Base-by-base conservation (phyloP, 108 stramenopile species). In the Nitzschia sp. region DNA sequence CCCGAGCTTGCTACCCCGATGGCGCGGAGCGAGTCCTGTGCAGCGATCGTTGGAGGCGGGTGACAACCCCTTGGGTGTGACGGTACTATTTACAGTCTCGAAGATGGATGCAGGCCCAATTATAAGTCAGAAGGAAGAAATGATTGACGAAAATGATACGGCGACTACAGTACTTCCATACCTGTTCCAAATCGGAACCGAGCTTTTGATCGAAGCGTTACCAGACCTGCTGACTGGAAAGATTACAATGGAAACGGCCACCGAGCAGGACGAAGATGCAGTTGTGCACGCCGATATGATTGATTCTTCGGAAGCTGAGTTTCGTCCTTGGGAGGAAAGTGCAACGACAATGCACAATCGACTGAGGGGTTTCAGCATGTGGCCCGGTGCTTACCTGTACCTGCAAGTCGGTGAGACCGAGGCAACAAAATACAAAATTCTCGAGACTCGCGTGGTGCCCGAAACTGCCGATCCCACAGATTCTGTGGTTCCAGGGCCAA, bases 21-120 rank as follows among this genome's bases (percentile, higher is more conserved):
- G 95, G 86, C 82, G 98, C 21, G 98, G 98, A 13, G 95, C 98
- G 21, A 91, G 93, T 75, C 98, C 98, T 1, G 97, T 99, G 6
- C 98, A 99, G 68, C 85, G 71, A 68, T 78, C 71, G 34, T 31
- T 78, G 28, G 77, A 78, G 54, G 71, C 77, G n/a, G 77, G 78
- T 35, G 79, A 73, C 64, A 73, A 74, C 59, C 72, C 79, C 18
- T 56, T 78, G 19, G 77, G 98, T 31, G 98, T 99, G 2, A 88
- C 92, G 9, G 91, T 99, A 4, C 72, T 98, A 32, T 98, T 91
- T 58, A 98, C 98, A 19, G 97, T 97, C 5, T 82, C 85, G 23
- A 95, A 95, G 62, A 98, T 99, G 97, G 98, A 99, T 80, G 97
- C 97, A 2, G 98, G 98, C 0, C 98, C 98, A 8, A 87, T 99